phyloP scores from a whole-genome alignment of 2,329 filamentous ascomycete genomes.

The Beauveria medogensis region DNA sequence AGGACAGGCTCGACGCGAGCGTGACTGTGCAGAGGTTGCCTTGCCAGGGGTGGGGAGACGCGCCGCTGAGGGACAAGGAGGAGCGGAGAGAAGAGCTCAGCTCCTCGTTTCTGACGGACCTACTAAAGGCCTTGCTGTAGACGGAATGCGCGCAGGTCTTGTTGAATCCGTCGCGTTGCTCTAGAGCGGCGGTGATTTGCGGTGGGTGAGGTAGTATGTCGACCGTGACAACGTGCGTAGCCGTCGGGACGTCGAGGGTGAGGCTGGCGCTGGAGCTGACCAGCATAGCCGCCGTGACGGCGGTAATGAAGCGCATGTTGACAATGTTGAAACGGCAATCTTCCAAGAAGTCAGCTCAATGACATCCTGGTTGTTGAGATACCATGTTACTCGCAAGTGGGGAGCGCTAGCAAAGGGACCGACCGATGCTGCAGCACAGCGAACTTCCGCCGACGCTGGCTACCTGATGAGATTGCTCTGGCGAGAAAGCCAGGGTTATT shows the following conservation, averaged over 20 bases:
- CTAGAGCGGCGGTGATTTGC: not conserved
- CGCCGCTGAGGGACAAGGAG: not conserved
- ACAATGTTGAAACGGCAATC: not conserved
- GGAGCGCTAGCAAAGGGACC: conserved; percentile 5
- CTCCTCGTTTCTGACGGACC: not conserved
- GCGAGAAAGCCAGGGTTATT: not conserved
- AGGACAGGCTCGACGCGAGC: not conserved
- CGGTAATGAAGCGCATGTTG: not conserved
- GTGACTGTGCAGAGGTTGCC: conserved; percentile 8
- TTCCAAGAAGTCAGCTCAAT: not conserved
- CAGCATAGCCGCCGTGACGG: not conserved
- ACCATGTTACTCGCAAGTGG: conserved; percentile 5
- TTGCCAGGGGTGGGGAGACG: not conserved
- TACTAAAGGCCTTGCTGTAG: not conserved
- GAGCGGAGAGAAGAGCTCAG: not conserved
- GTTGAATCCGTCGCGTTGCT: not conserved
- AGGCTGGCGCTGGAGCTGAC: not conserved
- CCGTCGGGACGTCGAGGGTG: not conserved
- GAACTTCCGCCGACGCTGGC: not conserved
- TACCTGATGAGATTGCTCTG: not conserved
- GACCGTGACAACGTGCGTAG: not conserved
- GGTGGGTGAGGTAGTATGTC: not conserved
- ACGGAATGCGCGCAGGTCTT: conserved; percentile 3
- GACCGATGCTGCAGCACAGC: not conserved
- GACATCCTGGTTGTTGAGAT: not conserved